phyloP scores from a whole-genome alignment of 2,329 filamentous ascomycete species.

The Cytospora piceicola region DNA sequence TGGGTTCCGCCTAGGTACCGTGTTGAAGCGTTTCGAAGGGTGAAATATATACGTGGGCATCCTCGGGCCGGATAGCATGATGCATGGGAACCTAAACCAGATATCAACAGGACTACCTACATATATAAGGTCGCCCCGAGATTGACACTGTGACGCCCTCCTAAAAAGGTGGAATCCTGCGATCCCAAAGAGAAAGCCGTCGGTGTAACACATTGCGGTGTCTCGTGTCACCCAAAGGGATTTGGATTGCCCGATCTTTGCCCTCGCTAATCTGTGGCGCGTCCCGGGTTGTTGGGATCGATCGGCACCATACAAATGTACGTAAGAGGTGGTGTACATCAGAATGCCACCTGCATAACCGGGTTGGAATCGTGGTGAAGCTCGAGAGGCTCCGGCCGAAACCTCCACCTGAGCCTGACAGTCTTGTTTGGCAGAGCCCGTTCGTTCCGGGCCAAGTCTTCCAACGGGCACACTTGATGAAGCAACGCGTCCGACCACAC shows the following conservation, averaged over 20 bases:
- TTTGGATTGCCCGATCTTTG: not conserved
- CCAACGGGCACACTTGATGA: not conserved
- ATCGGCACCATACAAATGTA: not conserved
- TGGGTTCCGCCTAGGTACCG: not conserved
- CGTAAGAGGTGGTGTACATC: not conserved
- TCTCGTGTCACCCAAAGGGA: not conserved
- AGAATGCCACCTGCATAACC: not conserved
- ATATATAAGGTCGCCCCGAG: no score
- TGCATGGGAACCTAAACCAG: not conserved
- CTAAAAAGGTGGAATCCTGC: not conserved
- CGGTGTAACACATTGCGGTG: not conserved
- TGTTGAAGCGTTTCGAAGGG: not conserved
- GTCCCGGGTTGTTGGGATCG: not conserved
- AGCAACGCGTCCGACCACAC: not conserved
- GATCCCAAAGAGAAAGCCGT: not conserved
- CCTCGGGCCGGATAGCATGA: not conserved
- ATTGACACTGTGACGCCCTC: not conserved
- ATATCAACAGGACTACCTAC: not conserved
- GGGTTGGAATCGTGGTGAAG: not conserved
- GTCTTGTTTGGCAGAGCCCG: not conserved
- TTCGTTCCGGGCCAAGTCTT: not conserved
- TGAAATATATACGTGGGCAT: not conserved
- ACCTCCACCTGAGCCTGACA: not conserved
- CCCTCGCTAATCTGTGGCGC: conserved; percentile 5
- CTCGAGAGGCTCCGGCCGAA: not conserved